Evolutionary conservation across 2,329 filamentous ascomycete species (phyloP), one percentile per base, ranked within the genome.

Genomic region (Monilinia polystroma): DNA sequence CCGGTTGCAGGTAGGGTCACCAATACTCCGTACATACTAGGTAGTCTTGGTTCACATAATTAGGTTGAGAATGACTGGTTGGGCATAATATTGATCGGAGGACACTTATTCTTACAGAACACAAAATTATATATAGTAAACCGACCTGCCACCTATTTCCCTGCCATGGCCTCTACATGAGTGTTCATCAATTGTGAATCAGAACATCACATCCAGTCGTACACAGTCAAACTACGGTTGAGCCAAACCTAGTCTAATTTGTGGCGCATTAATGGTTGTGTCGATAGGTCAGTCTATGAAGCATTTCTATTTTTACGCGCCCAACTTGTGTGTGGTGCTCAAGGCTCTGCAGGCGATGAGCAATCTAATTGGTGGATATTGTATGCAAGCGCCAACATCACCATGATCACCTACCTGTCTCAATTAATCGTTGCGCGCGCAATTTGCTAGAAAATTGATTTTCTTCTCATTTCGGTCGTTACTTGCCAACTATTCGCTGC

Each of bases 291-390:
- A 51, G 14, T 51, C 29, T 60, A 5, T 51, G n/a, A 14, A 51
- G 14, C 20, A 41, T 54, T 58, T 64, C 63, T 57, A 58, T 58
- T 54, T 66, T 66, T 66, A 66, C 64, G 64, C 64, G 64, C 64
- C 54, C n/a, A 62, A 51, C 56, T 53, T 62, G 20, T 45, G 8
- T 57, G 41, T 45, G 59, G 41, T 45, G 59, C 47, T 23, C 60
- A 55, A n/a, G 64, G 51, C 35, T 56, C 58, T 66, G 49, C 64
- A 63, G 55, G 29, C 35, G 49, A 49, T 63, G 38, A 52, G 52
- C 20, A 16, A 8, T 49, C 26, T 57, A 18, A 66, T 66, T 66
- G 65, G 65, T 26, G n/a, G 41, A 26, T 51, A 29, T 7, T 63
- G 59, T 51, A 66, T 45, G 59, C 58, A 66, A 64, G 52, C 58